Conservation (phyloP, 1,284 basidiomycete species). For the Trametes polyzona region DNA sequence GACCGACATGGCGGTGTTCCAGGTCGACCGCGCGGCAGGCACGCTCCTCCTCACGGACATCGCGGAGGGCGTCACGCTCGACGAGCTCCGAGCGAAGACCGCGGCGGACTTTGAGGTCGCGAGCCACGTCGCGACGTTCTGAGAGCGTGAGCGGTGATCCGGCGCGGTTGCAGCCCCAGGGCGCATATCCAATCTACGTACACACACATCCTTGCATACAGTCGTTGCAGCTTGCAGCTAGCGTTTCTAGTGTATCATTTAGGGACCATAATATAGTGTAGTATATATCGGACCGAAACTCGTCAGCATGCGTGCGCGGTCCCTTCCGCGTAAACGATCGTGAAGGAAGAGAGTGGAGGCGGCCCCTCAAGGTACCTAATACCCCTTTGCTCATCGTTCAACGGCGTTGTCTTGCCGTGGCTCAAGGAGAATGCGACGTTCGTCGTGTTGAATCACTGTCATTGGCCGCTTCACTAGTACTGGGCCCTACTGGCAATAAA, state of each 20-base stretch:
- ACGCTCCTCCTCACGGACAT: conserved; percentile 81
- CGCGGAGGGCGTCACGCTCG: conserved; percentile 80
- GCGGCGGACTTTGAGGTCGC: conserved; percentile 75
- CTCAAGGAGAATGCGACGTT: too few species aligned
- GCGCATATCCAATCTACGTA: too few species aligned
- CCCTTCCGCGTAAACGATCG: too few species aligned
- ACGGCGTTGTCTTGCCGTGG: too few species aligned
- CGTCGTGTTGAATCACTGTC: too few species aligned
- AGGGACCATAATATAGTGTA: conserved; percentile 16
- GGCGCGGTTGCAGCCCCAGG: not conserved
- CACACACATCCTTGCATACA: not conserved
- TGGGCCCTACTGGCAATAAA: too few species aligned
- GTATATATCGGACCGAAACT: conserved; percentile 5
- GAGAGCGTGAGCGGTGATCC: not conserved
- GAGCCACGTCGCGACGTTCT: conserved; percentile 33
- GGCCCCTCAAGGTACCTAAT: too few species aligned
- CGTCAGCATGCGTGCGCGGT: not conserved
- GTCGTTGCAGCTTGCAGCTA: conserved; percentile 6
- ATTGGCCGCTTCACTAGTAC: too few species aligned
- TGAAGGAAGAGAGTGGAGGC: too few species aligned
- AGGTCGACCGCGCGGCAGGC: conserved; percentile 79
- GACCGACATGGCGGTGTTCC: conserved; percentile 91
- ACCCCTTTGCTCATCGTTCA: too few species aligned
- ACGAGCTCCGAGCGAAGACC: conserved; percentile 87
- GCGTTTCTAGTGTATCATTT: conserved; percentile 13